Percentiles rank a stretch among this genome's conserved stretches.
These are phyloP conservation scores for Candolleomyces efflorescens DNA, from an alignment of 768 basidiomycete genomes.

Conservation along the genomic window DNA sequence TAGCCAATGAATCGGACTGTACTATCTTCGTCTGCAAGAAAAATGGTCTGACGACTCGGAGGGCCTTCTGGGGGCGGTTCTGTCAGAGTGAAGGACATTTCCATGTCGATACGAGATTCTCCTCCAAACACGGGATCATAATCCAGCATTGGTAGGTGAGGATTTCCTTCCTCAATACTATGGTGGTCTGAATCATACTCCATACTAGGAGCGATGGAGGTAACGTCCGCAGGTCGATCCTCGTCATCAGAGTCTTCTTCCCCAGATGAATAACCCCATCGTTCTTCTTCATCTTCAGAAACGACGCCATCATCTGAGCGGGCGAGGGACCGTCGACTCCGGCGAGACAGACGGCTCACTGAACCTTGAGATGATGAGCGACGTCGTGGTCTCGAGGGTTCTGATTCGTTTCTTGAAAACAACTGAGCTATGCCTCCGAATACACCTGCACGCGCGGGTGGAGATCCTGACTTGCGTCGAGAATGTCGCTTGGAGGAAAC, in stretches of 20 bases:
- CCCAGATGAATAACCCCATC: slow-evolving; percentile 93
- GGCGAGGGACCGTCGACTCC: slow-evolving; percentile 51
- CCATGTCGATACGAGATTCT: slow-evolving; percentile 81
- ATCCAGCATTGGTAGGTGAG: slow-evolving; percentile 61
- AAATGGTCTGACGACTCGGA: slow-evolving; percentile 81
- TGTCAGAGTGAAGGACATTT: slow-evolving; percentile 53
- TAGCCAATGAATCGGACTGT: slow-evolving; percentile 87
- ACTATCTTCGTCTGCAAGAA: slow-evolving; percentile 86
- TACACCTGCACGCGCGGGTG: slow-evolving; percentile 36
- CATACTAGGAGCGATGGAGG: slow-evolving; percentile 54
- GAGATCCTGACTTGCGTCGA: slow-evolving; percentile 30
- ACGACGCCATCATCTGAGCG: slow-evolving; percentile 55
- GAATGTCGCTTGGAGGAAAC: slow-evolving; percentile 23
- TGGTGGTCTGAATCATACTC: slow-evolving; percentile 70
- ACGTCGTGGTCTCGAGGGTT: slow-evolving; percentile 39
- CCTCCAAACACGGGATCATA: slow-evolving; percentile 81
- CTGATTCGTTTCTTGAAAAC: slow-evolving; percentile 50
- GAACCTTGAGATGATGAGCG: slow-evolving; percentile 57
- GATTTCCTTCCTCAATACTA: slow-evolving; percentile 45
- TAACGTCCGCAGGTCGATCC: slow-evolving; percentile 30
- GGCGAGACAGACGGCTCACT: slow-evolving; percentile 47
- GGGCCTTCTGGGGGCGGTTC: slow-evolving; percentile 77
- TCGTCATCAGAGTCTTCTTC: slow-evolving; percentile 61
- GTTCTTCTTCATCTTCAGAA: slow-evolving; percentile 60
- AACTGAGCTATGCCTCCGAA: slow-evolving; percentile 68